A percentile compares a stretch with the other conserved stretches of the same genome.
Conservation (phyloP, 2,329 filamentous ascomycete species). For the Leptodontidium sp. region DNA sequence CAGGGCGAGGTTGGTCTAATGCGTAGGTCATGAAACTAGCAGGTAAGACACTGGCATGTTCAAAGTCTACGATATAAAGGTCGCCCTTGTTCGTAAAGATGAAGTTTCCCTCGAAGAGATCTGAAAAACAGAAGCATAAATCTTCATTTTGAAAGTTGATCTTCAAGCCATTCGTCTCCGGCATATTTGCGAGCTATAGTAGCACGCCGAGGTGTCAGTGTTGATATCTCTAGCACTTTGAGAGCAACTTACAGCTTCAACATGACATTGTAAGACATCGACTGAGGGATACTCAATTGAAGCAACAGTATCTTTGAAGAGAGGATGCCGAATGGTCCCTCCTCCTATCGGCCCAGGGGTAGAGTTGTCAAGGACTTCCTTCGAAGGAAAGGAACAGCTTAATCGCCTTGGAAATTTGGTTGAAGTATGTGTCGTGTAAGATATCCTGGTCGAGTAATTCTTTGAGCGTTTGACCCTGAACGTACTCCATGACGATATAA, state of each 20-base stretch:
- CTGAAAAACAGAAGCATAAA: constrained; percentile 28
- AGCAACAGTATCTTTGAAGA: constrained; percentile 31
- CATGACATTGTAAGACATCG: constrained; percentile 4
- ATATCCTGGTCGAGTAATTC: constrained; percentile 6
- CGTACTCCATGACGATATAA: constrained; percentile 21
- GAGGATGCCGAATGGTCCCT: constrained; percentile 29
- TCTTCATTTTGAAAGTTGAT: constrained; percentile 23
- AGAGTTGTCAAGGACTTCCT: constrained; percentile 14
- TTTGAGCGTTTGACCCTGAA: constrained; percentile 11
- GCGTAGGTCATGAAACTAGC: constrained; percentile 22
- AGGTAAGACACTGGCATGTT: constrained; percentile 24
- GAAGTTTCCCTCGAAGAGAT: constrained; percentile 31
- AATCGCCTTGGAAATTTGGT: constrained; percentile 29
- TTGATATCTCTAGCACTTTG: not conserved
- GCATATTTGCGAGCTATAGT: constrained; percentile 2
- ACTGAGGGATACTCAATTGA: constrained; percentile 16
- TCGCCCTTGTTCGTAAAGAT: constrained; percentile 14
- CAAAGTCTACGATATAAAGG: constrained; percentile 27
- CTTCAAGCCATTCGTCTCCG: not conserved
- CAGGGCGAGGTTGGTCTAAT: constrained; percentile 10
- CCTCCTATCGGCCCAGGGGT: constrained; percentile 24
- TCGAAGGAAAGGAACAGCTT: constrained; percentile 31
- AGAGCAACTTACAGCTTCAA: constrained; percentile 1
- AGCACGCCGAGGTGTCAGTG: not conserved
- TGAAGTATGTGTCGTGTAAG: not conserved